Evolutionary conservation across 129 eudicot genomes (phyloP), one percentile per base, ranked within the genome.

Genomic region (Lactuca sativa): DNA sequence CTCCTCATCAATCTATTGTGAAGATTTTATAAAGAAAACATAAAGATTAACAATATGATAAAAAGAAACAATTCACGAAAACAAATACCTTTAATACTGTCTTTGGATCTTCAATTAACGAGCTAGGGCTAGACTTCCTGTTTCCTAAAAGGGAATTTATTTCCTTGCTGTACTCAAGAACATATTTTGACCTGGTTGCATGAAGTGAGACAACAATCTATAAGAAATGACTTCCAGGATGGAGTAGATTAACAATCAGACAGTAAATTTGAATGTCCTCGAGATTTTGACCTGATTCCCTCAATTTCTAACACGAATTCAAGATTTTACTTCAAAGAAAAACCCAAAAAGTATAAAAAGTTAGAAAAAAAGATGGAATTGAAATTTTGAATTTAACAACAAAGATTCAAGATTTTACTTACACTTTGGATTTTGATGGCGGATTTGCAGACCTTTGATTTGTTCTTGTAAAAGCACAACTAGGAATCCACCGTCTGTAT

Each of bases 121-220:
- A 44, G 62, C 62, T 54, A 74, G 83, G 78, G 51, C 66, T 73
- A 16, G 79, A 64, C 69, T 82, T 79, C 51, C 70, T 71, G 79
- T 48, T 61, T 55, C 90, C 92, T 78, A 93, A 83, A 62, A 93
- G 88, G 55, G 89, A 85, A 55, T 83, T 87, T 62, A 93, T 93
- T 67, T 87, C 95, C 77, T 74, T 85, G 85, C 97, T 85, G 77
- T 90, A 93, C 84, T 85, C 89, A 44, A 85, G 81, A 51, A 90
- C 85, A 68, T 80, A 82, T 64, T 80, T 88, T 77, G 83, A 93
- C 97, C 97, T 93, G 76, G 56, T 18, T 10, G 15, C 57, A 47
- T 17, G 8, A 47, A 66, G 31, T 56, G 56, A 32, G 15, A 21
- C 13, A 21, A 60, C 30, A 65, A 41, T 64, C 62, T 21, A 51